Conservation (phyloP, 108 stramenopile genomes). For the Cyclotella kingstonii region DNA sequence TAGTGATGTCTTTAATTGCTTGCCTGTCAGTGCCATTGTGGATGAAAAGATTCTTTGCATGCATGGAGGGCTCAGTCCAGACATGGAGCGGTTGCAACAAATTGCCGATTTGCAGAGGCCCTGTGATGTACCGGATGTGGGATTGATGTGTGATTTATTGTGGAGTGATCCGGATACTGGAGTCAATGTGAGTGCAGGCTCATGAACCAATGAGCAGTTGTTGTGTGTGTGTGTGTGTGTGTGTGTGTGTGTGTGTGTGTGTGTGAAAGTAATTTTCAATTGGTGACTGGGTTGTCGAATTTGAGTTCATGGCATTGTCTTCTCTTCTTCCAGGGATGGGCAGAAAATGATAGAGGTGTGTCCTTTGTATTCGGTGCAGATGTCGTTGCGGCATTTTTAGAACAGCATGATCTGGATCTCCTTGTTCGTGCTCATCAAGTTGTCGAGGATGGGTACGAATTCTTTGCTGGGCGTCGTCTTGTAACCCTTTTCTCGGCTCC, state of each 20-base stretch:
- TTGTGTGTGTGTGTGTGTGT: too few relatives aligned
- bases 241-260: too few relatives aligned
- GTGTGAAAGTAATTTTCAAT: too few relatives aligned
- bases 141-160: conserved; percentile 93
- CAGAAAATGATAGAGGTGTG: conserved; percentile 94
- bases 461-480: conserved; percentile 78
- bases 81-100: conserved; percentile 74
- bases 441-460: conserved; percentile 96
- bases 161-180: conserved; percentile 92
- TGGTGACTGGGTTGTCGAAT: neutral
- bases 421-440: conserved; percentile 96
- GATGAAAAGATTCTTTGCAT: conserved; percentile 97
- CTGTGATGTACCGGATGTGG: conserved; percentile 91
- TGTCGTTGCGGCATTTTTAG: conserved; percentile 74
- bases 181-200: conserved; percentile 28
- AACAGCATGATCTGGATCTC: conserved; percentile 85
- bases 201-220: too few relatives aligned
- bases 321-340: conserved; percentile 60
- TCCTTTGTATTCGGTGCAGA: conserved; percentile 93
- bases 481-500: conserved; percentile 87
- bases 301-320: neutral
- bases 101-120: conserved; percentile 84
- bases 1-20: conserved; percentile 94
- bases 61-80: conserved; percentile 91
- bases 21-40: conserved; percentile 88